Percentiles rank a stretch among this genome's conserved stretches.
Conservation (phyloP, 768 basidiomycete genomes). For the Pholiota microspora region DNA sequence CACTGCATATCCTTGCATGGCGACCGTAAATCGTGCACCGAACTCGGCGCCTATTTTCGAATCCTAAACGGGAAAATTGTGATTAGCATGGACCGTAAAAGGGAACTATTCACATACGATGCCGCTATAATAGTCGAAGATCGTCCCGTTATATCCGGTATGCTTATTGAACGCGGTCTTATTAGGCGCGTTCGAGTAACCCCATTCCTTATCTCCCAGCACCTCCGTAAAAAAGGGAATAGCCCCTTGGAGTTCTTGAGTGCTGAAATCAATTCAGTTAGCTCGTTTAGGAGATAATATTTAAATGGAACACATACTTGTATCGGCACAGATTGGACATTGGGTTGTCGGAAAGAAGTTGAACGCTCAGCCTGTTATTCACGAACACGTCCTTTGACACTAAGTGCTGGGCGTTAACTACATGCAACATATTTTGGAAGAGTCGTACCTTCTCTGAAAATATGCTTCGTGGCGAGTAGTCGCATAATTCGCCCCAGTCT, state of each 20-base stretch:
- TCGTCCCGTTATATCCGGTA: constrained; percentile 16
- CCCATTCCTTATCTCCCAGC: constrained; percentile 32
- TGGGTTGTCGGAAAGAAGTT: constrained; percentile 20
- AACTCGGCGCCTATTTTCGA: constrained; percentile 17
- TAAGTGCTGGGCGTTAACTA: constrained; percentile 6
- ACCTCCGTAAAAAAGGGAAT: constrained; percentile 20
- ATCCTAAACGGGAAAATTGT: constrained; percentile 1
- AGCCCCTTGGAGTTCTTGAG: background rate
- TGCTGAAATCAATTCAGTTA: background rate
- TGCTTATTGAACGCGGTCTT: constrained; percentile 26
- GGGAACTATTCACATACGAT: constrained; percentile 4
- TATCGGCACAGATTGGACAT: background rate
- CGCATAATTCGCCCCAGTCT: constrained; percentile 33
- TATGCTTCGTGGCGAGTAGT: constrained; percentile 28
- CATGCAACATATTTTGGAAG: background rate
- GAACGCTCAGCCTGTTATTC: constrained; percentile 38
- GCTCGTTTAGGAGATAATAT: background rate
- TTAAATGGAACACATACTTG: background rate
- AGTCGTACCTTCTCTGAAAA: constrained; percentile 35
- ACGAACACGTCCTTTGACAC: constrained; percentile 36
- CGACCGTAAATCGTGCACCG: constrained; percentile 26
- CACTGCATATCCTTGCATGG: constrained; percentile 32
- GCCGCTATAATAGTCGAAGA: constrained; percentile 24
- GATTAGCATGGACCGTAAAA: background rate
- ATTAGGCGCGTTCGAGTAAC: constrained; percentile 19